Base-by-base conservation (phyloP, 148 eudicot genomes). In the Rhododendron griersonianum region DNA sequence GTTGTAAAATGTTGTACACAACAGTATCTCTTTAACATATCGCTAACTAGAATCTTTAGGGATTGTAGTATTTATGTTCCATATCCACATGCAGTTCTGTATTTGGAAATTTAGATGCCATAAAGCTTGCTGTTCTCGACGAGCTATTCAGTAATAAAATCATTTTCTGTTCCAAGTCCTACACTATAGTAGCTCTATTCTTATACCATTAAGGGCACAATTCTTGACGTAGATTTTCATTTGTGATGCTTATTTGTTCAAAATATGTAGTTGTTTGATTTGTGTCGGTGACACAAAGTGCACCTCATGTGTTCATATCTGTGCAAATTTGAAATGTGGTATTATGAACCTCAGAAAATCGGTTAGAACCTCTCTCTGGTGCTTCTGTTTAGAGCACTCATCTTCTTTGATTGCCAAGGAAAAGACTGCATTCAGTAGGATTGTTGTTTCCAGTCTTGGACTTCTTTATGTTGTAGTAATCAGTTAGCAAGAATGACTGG, bases 71-170 rank as follows among this genome's bases (percentile, higher is more conserved):
- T 71, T 71, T 5, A 13, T 83, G 16, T 65, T 83, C 59, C 85
- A 65, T 65, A 25, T 65, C 39, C 84, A 63, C 85, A 0, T 41
- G 45, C 45, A 65, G 30, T 83, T 65, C 57, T 65, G 77, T 44
- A 65, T 65, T 83, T 65, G 85, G 85, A 65, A 63, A 83, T 28
- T 83, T 65, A 48, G 25, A 65, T 65, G 75, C 51, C 84, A 65
- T 83, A 65, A 83, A 82, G 75, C 84, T 59, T 37, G 51, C 75
- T 82, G 23, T 63, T 82, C 75, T 7, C 69, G 28, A 13, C 30
- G 65, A 63, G 84, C 77, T 65, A 65, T 65, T 83, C 19, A 25
- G 57, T 83, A 15, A 83, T 65, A 35, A 41, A 83, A 83, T 7
- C 1, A 15, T 44, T 41, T 39, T 19, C 11, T 19, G 13, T 35